Evolutionary conservation across 2,329 filamentous ascomycete genomes (phyloP), one percentile per base, ranked within the genome.

Genomic region (Falciphora oryzae): DNA sequence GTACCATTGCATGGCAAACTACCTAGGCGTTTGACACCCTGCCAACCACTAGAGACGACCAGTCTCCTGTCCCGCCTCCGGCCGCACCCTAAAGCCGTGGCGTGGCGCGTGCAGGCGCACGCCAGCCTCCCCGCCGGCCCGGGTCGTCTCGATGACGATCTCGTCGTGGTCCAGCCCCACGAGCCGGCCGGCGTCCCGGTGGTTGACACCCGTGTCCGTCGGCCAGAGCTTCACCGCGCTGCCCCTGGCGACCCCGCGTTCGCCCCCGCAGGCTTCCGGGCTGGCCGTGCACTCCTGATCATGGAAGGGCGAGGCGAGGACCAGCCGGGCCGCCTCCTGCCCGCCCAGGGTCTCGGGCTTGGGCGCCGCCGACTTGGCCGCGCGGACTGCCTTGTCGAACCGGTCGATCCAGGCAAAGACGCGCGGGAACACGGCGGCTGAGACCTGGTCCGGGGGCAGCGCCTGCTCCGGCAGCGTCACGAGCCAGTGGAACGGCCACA

Each of bases 401-500:
- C 89, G 79, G 58, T 76, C 73, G 25, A 90, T 80, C 87, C 88
- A 92, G 1, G 83, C 82, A 71, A 84, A 89, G 0, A 86, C 82
- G 65, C 77, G 81, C 0, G 88, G 89, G 69, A 84, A 90, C 56
- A 75, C 76, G 25, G 74, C 73, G 18, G 77, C 71, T 3, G 82
- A 83, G 67, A 91, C 81, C 8, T 80, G 69, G 27, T 82, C 78
- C 61, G 76, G 65, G 4, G 85, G 82, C 60, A 90, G 78, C 18
- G 83, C 82, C 28, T 25, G n/a, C 5, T 82, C 82, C 16, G 81
- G 81, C 60, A 90, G 76, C 14, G 75, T 76, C 3, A 75, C 73
- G 1, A 91, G 74, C 89, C 89, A 92, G 73, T 88, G 82, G 68
- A 92, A 81, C 0, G 83, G 80, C 87, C 86, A 91, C 16, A 89